Conservation (phyloP, 805 yeast species). For the Ogataea methylovora region DNA sequence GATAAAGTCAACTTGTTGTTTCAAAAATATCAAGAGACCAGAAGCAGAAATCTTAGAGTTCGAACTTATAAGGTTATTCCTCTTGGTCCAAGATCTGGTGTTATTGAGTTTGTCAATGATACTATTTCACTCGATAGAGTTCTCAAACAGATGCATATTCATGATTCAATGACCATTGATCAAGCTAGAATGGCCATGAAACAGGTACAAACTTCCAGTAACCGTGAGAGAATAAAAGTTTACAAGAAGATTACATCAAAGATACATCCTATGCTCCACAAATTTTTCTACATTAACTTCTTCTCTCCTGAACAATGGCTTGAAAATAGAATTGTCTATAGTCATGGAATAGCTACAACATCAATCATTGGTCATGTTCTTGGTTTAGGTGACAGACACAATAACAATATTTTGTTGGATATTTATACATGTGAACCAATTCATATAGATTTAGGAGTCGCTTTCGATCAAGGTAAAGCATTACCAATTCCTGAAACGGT, state of each 20-base stretch:
- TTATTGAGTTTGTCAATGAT: conserved; percentile 81
- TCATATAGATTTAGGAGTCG: conserved; percentile 93
- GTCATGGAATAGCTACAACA: conserved; percentile 73
- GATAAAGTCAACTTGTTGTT: conserved; percentile 72
- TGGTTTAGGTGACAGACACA: conserved; percentile 94
- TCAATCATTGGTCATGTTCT: conserved; percentile 83
- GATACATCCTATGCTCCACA: conserved; percentile 60
- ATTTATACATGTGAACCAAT: conserved; percentile 80
- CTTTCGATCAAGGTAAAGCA: conserved; percentile 87
- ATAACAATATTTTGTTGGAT: conserved; percentile 85
- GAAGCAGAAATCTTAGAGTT: conserved; percentile 50
- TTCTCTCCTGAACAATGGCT: conserved; percentile 71
- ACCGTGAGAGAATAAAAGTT: conserved; percentile 32
- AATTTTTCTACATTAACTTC: conserved; percentile 65
- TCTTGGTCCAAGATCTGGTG: conserved; percentile 78
- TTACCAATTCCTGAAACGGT: conserved; percentile 87
- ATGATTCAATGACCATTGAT: conserved; percentile 40
- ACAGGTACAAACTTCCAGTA: conserved; percentile 39
- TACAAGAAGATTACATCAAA: conserved; percentile 41
- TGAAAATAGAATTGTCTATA: conserved; percentile 51
- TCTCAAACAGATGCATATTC: conserved; percentile 53
- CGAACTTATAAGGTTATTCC: conserved; percentile 90
- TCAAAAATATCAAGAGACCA: conserved; percentile 43
- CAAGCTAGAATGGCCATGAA: conserved; percentile 63
- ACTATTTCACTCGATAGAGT: conserved; percentile 67